These are phyloP conservation scores for Fusarium nelsonii DNA, from an alignment of 2,329 filamentous ascomycete genomes.

Conservation along the genomic window DNA sequence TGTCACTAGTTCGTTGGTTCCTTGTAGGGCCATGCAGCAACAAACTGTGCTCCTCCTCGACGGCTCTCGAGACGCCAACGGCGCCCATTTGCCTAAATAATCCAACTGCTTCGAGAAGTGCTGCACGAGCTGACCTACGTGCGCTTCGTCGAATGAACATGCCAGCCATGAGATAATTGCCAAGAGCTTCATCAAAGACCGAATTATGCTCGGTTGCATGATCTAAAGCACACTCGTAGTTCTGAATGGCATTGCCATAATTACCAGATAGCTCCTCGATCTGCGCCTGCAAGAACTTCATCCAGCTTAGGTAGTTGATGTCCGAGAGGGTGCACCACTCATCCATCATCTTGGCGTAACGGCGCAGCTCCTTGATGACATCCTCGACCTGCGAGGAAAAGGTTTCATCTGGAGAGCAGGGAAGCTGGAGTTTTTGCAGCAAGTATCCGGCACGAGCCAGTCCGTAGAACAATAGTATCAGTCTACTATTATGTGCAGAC, in stretches of 20 bases:
- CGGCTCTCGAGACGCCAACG: constrained; percentile 74
- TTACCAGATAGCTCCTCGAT: constrained; percentile 71
- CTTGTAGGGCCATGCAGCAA: constrained; percentile 72
- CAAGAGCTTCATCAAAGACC: constrained; percentile 77
- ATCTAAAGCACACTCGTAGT: constrained; percentile 79
- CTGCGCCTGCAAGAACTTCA: constrained; percentile 75
- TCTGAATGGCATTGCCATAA: constrained; percentile 68
- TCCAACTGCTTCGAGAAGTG: constrained; percentile 74
- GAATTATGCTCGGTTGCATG: constrained; percentile 77
- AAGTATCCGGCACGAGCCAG: constrained; percentile 67
- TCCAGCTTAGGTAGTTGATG: constrained; percentile 79
- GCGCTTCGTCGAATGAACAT: constrained; percentile 75
- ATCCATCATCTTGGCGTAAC: constrained; percentile 71
- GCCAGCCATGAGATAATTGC: constrained; percentile 79
- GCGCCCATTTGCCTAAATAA: constrained; percentile 78
- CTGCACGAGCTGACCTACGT: constrained; percentile 75
- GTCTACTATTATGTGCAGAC: constrained; percentile 69
- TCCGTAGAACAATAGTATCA: constrained; percentile 71
- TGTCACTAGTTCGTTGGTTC: constrained; percentile 71
- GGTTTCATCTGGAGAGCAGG: constrained; percentile 58
- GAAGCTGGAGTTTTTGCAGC: constrained; percentile 63
- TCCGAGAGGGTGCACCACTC: constrained; percentile 73
- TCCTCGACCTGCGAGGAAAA: constrained; percentile 59
- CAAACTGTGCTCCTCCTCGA: constrained; percentile 76
- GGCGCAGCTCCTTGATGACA: constrained; percentile 65